Conservation (phyloP, 192 early-diverging fungal genomes). For the Mortierella claussenii region DNA sequence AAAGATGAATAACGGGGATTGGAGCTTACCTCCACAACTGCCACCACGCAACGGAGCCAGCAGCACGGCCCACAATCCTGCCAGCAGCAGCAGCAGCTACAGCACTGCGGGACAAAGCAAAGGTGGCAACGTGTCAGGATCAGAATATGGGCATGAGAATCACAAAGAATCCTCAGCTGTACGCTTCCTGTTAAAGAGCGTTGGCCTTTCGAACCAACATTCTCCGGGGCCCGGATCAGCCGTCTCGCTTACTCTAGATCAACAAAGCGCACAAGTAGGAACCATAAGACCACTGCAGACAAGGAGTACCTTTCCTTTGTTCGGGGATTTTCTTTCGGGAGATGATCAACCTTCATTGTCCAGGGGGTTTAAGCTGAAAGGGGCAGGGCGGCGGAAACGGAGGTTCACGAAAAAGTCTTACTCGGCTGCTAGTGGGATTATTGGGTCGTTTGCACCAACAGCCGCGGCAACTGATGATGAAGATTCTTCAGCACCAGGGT, state of each 20-base stretch:
- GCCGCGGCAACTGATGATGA: conserved; percentile 35
- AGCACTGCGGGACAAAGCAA: neutral
- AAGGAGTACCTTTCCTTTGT: conserved; percentile 7
- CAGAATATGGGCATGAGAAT: conserved; percentile 15
- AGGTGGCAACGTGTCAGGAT: neutral
- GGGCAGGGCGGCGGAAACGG: conserved; percentile 24
- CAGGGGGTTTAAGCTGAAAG: conserved; percentile 13
- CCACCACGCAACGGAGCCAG: conserved; percentile 11
- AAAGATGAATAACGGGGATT: neutral
- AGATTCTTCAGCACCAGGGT: conserved; percentile 21
- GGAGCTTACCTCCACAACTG: conserved; percentile 28
- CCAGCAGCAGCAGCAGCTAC: neutral
- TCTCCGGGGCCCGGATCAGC: neutral
- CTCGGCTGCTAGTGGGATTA: neutral
- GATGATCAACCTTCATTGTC: conserved; percentile 33
- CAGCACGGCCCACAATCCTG: neutral
- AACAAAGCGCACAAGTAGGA: neutral
- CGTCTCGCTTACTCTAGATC: neutral
- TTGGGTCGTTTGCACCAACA: neutral
- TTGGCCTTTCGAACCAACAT: conserved; percentile 21
- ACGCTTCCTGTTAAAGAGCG: conserved; percentile 38
- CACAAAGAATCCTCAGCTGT: conserved; percentile 37
- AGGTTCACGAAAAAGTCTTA: conserved; percentile 23
- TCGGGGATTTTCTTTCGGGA: conserved; percentile 38
- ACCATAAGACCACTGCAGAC: conserved; percentile 11